Conservation (phyloP, 495 filamentous ascomycete species). For the Bombardia bombarda region DNA sequence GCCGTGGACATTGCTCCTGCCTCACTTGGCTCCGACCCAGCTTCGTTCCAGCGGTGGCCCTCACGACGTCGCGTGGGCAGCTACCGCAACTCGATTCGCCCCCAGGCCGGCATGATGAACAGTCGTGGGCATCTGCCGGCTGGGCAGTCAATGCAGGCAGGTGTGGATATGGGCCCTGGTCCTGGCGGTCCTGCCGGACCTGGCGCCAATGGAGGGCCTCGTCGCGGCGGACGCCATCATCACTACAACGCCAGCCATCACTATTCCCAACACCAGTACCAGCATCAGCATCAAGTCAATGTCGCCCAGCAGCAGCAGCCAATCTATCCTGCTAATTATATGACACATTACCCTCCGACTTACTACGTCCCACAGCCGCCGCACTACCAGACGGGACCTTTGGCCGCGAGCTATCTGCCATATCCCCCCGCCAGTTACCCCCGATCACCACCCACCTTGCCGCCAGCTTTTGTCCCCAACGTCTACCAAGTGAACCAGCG, state of each 20-base stretch:
- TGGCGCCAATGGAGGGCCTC: slow-evolving; percentile 1
- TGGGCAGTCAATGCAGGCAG: slow-evolving; percentile 48
- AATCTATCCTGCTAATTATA: slow-evolving; percentile 32
- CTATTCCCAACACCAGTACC: slow-evolving; percentile 23
- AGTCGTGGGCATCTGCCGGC: slow-evolving; percentile 53
- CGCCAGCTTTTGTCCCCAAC: slow-evolving; percentile 35
- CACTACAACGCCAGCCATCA: slow-evolving; percentile 25
- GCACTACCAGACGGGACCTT: slow-evolving; percentile 33
- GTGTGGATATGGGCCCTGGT: slow-evolving; percentile 9
- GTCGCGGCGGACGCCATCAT: slow-evolving; percentile 27
- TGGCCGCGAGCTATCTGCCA: slow-evolving; percentile 29
- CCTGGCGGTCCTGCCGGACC: not conserved
- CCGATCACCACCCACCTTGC: slow-evolving; percentile 31
- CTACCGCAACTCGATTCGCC: slow-evolving; percentile 34
- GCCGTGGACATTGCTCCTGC: too few species aligned
- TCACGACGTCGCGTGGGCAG: slow-evolving; percentile 37
- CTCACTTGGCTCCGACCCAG: slow-evolving; percentile 5
- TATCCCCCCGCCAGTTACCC: slow-evolving; percentile 28
- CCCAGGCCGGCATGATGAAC: slow-evolving; percentile 57
- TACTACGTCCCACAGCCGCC: slow-evolving; percentile 19
- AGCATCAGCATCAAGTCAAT: slow-evolving; percentile 28
- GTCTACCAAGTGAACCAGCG: too few species aligned
- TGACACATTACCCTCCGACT: slow-evolving; percentile 13
- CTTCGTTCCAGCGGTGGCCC: slow-evolving; percentile 26
- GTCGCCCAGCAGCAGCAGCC: slow-evolving; percentile 13